Percentiles rank a stretch among this genome's conserved stretches.
phyloP scores from a whole-genome alignment of 495 filamentous ascomycete genomes.

The Xylaria intraflava region DNA sequence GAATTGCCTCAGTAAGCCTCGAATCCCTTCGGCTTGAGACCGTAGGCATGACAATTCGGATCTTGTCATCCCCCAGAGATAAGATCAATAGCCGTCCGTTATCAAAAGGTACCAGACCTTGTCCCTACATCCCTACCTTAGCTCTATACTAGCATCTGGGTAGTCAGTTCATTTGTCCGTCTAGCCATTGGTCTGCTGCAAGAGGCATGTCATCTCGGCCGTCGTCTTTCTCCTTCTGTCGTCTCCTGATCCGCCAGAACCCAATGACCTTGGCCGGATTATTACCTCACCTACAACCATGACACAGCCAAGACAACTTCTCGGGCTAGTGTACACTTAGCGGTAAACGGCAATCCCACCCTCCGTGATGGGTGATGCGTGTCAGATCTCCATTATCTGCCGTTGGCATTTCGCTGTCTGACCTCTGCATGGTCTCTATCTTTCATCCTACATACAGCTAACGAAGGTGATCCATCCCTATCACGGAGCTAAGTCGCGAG shows the following conservation, averaged over 20 bases:
- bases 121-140: conserved; percentile 2
- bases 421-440: background rate
- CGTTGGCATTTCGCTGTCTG: background rate
- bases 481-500: conserved; percentile 1
- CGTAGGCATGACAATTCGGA: conserved; percentile 10
- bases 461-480: background rate
- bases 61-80: conserved; percentile 18
- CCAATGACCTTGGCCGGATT: conserved; percentile 4
- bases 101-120: too few relatives aligned
- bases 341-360: conserved; percentile 15
- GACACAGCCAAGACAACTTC: conserved; percentile 7
- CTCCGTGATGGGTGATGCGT: background rate
- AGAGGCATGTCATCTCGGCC: conserved; percentile 24
- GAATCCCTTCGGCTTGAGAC: background rate
- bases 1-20: background rate
- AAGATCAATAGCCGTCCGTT: conserved; percentile 25
- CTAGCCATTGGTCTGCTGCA: conserved; percentile 17
- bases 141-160: conserved; percentile 13
- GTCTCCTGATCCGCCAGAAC: background rate
- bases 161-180: conserved; percentile 14
- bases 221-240: conserved; percentile 5
- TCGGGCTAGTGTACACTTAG: background rate
- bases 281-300: conserved; percentile 9
- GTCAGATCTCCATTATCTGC: conserved; percentile 5
- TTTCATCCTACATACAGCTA: background rate